These are phyloP conservation scores for Podospora australis DNA, from an alignment of 495 filamentous ascomycete species.

Conservation along the genomic window DNA sequence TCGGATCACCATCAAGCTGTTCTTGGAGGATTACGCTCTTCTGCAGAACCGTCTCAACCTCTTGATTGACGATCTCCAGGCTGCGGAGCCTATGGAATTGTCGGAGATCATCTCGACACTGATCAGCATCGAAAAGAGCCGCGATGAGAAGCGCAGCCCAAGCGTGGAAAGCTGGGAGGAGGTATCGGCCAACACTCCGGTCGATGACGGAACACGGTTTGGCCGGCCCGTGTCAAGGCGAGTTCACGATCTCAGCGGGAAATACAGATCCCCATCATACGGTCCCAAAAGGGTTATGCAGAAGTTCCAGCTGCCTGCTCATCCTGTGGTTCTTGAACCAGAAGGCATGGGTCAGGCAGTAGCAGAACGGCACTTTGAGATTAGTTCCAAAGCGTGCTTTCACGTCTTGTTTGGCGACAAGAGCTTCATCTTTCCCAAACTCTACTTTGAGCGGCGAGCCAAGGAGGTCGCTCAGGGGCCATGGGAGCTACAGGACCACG, in stretches of 20 bases:
- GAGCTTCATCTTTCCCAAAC: slow-evolving; percentile 84
- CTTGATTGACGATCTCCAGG: slow-evolving; percentile 67
- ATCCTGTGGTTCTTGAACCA: slow-evolving; percentile 77
- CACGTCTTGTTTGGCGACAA: slow-evolving; percentile 95
- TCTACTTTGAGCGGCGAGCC: slow-evolving; percentile 80
- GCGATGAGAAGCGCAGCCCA: slow-evolving; percentile 52
- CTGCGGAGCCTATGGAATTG: slow-evolving; percentile 53
- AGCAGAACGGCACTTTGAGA: slow-evolving; percentile 72
- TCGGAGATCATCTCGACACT: slow-evolving; percentile 42
- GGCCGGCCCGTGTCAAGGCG: slow-evolving; percentile 37
- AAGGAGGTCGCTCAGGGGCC: slow-evolving; percentile 77
- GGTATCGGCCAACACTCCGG: slow-evolving; percentile 56
- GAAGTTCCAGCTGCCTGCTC: slow-evolving; percentile 78
- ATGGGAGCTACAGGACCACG: slow-evolving; percentile 65
- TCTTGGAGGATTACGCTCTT: slow-evolving; percentile 78
- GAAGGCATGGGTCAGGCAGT: slow-evolving; percentile 64
- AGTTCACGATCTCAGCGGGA: slow-evolving; percentile 41
- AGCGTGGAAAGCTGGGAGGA: slow-evolving; percentile 95
- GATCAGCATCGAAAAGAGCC: slow-evolving; percentile 56
- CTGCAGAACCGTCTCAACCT: slow-evolving; percentile 80
- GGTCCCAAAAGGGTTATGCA: slow-evolving; percentile 50
- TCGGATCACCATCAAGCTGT: slow-evolving; percentile 80
- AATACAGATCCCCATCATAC: slow-evolving; percentile 51
- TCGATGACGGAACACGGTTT: slow-evolving; percentile 47
- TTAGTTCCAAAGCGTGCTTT: slow-evolving; percentile 89